phyloP scores from a whole-genome alignment of 352 stramenopile species.

The Globisporangium middletonii region DNA sequence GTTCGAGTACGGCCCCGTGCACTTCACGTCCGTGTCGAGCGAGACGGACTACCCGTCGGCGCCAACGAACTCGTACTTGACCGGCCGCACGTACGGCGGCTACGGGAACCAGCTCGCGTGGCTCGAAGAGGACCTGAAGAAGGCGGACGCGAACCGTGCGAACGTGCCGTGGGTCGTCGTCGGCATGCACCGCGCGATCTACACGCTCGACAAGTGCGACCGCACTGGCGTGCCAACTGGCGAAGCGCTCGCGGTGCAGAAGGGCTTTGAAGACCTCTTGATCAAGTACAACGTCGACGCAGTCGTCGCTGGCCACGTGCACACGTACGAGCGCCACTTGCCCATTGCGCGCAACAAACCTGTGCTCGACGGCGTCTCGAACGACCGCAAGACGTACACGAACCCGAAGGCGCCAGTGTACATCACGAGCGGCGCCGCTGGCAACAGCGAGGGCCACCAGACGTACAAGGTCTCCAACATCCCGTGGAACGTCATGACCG shows the following conservation, averaged over 20 bases:
- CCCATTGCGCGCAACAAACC: constrained; percentile 39
- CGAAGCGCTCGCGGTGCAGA: constrained; percentile 24
- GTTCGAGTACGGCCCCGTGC: constrained; percentile 77
- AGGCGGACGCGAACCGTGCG: constrained; percentile 22
- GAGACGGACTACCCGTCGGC: constrained; percentile 59
- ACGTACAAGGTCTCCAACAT: constrained; percentile 2
- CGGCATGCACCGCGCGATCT: too few relatives aligned
- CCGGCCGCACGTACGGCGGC: constrained; percentile 25
- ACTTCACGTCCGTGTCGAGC: constrained; percentile 80
- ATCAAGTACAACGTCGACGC: constrained; percentile 85
- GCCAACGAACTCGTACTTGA: constrained; percentile 31
- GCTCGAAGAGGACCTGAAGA: background rate
- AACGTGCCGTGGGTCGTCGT: too few relatives aligned
- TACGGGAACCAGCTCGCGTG: constrained; percentile 16
- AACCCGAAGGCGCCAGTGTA: constrained; percentile 62
- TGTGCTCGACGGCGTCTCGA: constrained; percentile 41
- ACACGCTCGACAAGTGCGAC: too few relatives aligned
- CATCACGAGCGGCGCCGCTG: constrained; percentile 50
- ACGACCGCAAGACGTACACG: constrained; percentile 46
- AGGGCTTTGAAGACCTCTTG: constrained; percentile 79
- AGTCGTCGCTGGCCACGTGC: constrained; percentile 78
- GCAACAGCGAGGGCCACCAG: constrained; percentile 45
- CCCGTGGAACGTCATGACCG: constrained; percentile 52
- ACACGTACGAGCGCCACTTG: constrained; percentile 79
- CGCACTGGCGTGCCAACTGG: too few relatives aligned